phyloP scores from a whole-genome alignment of 768 basidiomycete genomes.

The Suillus spraguei region DNA sequence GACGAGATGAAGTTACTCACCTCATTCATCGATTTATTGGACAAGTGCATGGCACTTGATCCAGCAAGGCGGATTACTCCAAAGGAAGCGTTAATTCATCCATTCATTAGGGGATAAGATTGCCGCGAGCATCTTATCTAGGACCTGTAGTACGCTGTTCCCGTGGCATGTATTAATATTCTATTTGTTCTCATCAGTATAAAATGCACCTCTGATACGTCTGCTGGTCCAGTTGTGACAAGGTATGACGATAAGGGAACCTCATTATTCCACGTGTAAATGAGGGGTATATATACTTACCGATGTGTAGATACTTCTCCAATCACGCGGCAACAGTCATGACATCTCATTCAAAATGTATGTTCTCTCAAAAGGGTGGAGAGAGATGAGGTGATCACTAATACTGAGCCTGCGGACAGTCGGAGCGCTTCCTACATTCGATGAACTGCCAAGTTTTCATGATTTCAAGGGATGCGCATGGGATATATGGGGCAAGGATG shows the following conservation, averaged over 20 bases:
- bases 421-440: constrained; percentile 43
- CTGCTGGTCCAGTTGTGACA: constrained; percentile 16
- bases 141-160: constrained; percentile 13
- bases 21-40: constrained; percentile 87
- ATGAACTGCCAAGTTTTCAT: constrained; percentile 48
- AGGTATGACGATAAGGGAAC: constrained; percentile 1
- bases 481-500: constrained; percentile 66
- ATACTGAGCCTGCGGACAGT: background rate
- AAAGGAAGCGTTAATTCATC: constrained; percentile 84
- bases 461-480: constrained; percentile 62
- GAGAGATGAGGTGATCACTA: constrained; percentile 9
- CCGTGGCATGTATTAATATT: constrained; percentile 31
- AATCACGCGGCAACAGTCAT: constrained; percentile 15
- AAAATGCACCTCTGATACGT: constrained; percentile 18
- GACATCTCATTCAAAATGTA: constrained; percentile 17
- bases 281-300: constrained; percentile 10
- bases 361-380: constrained; percentile 18
- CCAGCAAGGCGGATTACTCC: constrained; percentile 86
- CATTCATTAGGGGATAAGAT: constrained; percentile 70
- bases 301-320: constrained; percentile 1
- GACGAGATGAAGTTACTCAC: constrained; percentile 82
- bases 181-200: constrained; percentile 13
- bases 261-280: background rate
- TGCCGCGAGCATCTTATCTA: constrained; percentile 15
- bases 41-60: constrained; percentile 89